These are phyloP conservation scores for Cornus controversa DNA, from an alignment of 148 eudicot genomes.

Conservation along the genomic window DNA sequence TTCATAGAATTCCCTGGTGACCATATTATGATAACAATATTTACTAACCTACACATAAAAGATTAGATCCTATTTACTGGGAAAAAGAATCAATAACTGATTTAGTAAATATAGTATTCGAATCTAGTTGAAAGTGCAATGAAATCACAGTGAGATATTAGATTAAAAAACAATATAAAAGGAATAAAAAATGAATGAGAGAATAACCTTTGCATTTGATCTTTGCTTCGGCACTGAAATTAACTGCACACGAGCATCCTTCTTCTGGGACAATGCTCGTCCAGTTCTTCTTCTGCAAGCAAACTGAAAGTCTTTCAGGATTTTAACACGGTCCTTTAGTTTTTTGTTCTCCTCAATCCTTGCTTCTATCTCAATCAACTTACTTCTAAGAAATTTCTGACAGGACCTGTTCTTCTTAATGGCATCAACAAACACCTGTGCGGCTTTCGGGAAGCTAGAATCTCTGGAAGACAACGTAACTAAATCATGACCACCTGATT, in stretches of 20 bases:
- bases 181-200: neutral
- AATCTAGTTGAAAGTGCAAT: constrained; percentile 6
- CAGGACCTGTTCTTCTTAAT: constrained; percentile 86
- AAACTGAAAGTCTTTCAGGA: constrained; percentile 59
- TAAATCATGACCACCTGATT: constrained; percentile 19
- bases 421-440: constrained; percentile 75
- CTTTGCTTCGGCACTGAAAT: constrained; percentile 57
- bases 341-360: constrained; percentile 67
- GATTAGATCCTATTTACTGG: no score
- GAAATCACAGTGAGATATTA: neutral
- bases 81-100: neutral
- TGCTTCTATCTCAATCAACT: constrained; percentile 63
- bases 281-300: constrained; percentile 57
- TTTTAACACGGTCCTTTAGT: constrained; percentile 57
- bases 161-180: neutral
- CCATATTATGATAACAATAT: neutral
- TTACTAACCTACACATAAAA: no score
- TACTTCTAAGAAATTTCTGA: constrained; percentile 67
- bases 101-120: neutral
- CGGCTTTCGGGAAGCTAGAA: constrained; percentile 55
- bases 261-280: constrained; percentile 62
- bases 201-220: constrained; percentile 51
- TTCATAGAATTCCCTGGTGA: neutral
- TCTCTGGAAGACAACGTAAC: constrained; percentile 22
- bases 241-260: constrained; percentile 69